Percentiles rank a stretch among this genome's conserved stretches.
Evolutionary conservation across 768 basidiomycete genomes (phyloP).

Genomic region (Tricholoma bakamatsutake): DNA sequence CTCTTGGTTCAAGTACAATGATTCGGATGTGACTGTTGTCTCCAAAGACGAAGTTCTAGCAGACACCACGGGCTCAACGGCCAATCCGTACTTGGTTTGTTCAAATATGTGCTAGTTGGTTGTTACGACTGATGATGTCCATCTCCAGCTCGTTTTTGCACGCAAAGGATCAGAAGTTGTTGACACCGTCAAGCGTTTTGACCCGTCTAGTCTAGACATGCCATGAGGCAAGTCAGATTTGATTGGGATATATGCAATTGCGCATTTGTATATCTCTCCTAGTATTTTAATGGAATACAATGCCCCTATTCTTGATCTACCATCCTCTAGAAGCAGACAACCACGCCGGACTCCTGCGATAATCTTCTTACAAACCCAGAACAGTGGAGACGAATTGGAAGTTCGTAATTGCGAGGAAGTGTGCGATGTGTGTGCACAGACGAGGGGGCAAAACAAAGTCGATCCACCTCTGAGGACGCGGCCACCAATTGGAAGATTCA

Average conservation of each 20-base stretch:
- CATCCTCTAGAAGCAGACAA: not conserved
- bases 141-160: slow-evolving; percentile 70
- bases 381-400: not conserved
- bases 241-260: not conserved
- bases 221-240: not conserved
- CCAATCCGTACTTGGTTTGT: slow-evolving; percentile 85
- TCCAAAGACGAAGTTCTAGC: slow-evolving; percentile 78
- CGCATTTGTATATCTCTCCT: not conserved
- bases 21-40: slow-evolving; percentile 77
- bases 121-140: slow-evolving; percentile 3
- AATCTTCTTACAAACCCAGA: not conserved
- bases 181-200: slow-evolving; percentile 72
- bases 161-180: slow-evolving; percentile 75
- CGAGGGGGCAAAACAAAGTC: not conserved
- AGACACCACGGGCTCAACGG: slow-evolving; percentile 85
- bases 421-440: not conserved
- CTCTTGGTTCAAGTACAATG: slow-evolving; percentile 96
- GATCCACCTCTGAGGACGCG: too few relatives aligned
- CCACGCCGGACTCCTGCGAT: not conserved
- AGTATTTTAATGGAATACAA: not conserved
- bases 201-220: slow-evolving; percentile 24
- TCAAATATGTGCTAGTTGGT: not conserved
- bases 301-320: not conserved
- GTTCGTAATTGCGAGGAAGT: not conserved
- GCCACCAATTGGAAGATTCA: not conserved